Evolutionary conservation across 2,329 filamentous ascomycete genomes (phyloP).

Genomic region (Ceratocystis harringtonii): DNA sequence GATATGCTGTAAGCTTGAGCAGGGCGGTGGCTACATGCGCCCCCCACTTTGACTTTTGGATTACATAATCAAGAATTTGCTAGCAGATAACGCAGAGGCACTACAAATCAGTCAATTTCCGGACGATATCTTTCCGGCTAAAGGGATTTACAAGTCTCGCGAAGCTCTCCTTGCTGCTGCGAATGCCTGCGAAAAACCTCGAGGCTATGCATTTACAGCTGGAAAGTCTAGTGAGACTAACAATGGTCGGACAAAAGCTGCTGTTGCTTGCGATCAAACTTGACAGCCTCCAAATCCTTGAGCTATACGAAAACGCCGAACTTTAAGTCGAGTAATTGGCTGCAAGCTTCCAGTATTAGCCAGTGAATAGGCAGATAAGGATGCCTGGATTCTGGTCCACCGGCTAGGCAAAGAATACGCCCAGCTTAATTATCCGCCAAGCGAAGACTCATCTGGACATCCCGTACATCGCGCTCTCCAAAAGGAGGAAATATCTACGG

Average conservation of each 20-base stretch:
- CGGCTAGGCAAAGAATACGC: neutral
- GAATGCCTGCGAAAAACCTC: neutral
- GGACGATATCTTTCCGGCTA: neutral
- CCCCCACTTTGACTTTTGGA: too few relatives aligned
- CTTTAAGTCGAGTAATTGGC: neutral
- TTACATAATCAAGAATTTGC: too few relatives aligned
- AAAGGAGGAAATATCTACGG: too few relatives aligned
- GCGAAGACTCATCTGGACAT: neutral
- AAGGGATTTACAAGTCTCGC: neutral
- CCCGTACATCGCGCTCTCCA: neutral
- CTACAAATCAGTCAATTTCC: neutral
- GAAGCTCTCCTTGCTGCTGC: neutral
- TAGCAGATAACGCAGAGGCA: too few relatives aligned
- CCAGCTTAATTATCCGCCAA: neutral
- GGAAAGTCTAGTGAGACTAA: neutral
- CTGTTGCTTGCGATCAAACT: neutral
- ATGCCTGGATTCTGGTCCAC: neutral
- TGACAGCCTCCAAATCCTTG: accelerated
- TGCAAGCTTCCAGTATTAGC: neutral
- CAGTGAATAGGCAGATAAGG: neutral
- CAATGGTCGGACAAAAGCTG: neutral
- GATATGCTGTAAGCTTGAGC: too few relatives aligned
- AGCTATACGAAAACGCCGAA: neutral
- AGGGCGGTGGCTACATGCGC: too few relatives aligned
- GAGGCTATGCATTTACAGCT: neutral